phyloP scores from a whole-genome alignment of 129 eudicot genomes.

The Tagetes erecta region DNA sequence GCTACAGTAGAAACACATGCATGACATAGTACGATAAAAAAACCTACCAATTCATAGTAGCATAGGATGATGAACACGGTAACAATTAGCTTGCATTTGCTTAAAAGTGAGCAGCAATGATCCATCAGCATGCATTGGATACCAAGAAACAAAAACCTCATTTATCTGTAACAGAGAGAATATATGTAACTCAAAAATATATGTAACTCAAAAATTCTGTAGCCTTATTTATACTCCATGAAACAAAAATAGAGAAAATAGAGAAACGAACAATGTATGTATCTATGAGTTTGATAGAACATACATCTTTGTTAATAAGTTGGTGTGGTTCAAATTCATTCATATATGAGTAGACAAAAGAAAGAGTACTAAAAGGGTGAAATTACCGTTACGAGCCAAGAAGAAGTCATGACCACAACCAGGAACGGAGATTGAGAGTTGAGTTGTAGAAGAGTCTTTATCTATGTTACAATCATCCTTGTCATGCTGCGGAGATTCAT shows the following conservation, averaged over 20 bases:
- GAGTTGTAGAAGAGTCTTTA: constrained; percentile 54
- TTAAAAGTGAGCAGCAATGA: neutral
- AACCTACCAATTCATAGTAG: constrained; percentile 8
- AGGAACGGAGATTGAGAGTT: constrained; percentile 81
- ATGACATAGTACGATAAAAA: neutral
- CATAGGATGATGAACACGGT: neutral
- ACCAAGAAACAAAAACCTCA: constrained; percentile 12
- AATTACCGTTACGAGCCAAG: constrained; percentile 53
- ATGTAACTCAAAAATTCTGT: neutral
- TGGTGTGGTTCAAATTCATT: neutral
- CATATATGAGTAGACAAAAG: neutral
- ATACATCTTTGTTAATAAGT: neutral
- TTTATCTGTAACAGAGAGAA: constrained; percentile 27
- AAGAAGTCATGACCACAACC: constrained; percentile 66
- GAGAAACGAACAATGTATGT: neutral
- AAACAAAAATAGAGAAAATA: neutral
- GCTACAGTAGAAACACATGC: neutral
- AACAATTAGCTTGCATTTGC: neutral
- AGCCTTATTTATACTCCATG: neutral
- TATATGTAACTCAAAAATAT: neutral
- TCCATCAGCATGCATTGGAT: neutral
- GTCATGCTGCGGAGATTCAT: constrained; percentile 70
- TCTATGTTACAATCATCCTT: constrained; percentile 30
- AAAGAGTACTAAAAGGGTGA: neutral
- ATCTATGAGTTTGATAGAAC: neutral